Evolutionary conservation across 768 basidiomycete genomes (phyloP), one percentile per base, ranked within the genome.

Genomic region (Boletales sp.): DNA sequence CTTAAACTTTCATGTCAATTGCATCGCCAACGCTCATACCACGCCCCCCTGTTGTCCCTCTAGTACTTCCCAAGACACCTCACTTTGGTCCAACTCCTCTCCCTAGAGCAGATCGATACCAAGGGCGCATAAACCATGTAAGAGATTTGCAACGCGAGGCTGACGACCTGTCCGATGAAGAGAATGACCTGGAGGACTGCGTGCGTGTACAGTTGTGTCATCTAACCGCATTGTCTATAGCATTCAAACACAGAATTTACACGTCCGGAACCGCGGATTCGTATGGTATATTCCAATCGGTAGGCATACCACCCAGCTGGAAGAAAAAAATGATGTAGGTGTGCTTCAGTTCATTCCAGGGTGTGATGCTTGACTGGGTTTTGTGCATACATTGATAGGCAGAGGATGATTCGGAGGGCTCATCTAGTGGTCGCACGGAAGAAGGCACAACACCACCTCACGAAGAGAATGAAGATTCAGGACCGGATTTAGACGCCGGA

Each of bases 81-180:
- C 80, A 84, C 47, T 78, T 85, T 0, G 79, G 84, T 50, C 86
- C 86, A 6, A 67, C 74, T 0, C 87, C 87, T 12, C 63, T 84
- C 5, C 74, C 80, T 4, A 73, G 64, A 42, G 56, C 54, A 15
- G 72, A 78, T 35, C 77, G 78, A 44, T 71, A 71, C 3, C 78
- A 83, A 56, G 79, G 76, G 2, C 76, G 80, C 39, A 66, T 89
- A 56, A 84, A 82, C 57, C 74, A 77, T 30, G 73, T 77, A 37
- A 80, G 90, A 19, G 84, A 91, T 65, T 64, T 90, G 29, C 77
- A 80, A 52, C 79, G 81, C 36, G 88, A 92, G 64, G 85, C 88
- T 75, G 86, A 89, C 42, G 87, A 92, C 59, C 68, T 92, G 52
- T 90, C 87, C 51, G 90, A 91, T 49, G 90, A 91, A 64, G 90